Percentiles rank a stretch among this genome's conserved stretches.
Conservation (phyloP, 805 yeast species). For the Sugiyamaella americana region DNA sequence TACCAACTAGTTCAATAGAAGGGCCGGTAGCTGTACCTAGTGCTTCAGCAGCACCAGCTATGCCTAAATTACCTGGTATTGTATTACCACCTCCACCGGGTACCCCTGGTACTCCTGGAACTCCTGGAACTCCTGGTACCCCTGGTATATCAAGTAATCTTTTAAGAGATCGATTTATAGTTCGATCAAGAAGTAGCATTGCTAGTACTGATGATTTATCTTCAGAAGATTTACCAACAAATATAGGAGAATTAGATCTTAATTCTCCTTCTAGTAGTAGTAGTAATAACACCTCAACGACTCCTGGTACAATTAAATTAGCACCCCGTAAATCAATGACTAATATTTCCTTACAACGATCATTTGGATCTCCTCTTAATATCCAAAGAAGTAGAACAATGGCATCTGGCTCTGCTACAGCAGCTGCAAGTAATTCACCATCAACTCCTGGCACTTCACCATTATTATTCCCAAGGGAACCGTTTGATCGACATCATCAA, state of each 20-base stretch:
- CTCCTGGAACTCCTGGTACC: background rate
- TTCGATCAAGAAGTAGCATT: background rate
- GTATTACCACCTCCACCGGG: background rate
- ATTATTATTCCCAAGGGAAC: constrained; percentile 44
- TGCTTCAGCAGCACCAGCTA: background rate
- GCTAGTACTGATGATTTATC: background rate
- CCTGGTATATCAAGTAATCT: background rate
- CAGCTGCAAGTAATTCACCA: constrained; percentile 28
- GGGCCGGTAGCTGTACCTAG: background rate
- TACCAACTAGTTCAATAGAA: background rate
- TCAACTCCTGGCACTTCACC: constrained; percentile 63
- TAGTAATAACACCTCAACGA: background rate
- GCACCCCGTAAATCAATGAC: constrained; percentile 22
- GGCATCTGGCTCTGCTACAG: background rate
- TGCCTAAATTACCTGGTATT: background rate
- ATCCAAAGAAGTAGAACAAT: constrained; percentile 10
- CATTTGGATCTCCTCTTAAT: constrained; percentile 18
- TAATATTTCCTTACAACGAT: constrained; percentile 8
- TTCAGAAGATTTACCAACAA: background rate
- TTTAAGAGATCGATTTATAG: background rate
- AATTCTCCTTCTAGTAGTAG: constrained; percentile 21
- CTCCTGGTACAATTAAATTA: constrained; percentile 16
- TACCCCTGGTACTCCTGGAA: background rate
- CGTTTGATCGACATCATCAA: constrained; percentile 17
- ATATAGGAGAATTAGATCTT: constrained; percentile 25